These are phyloP conservation scores for Paralagenidium karlingii DNA, from an alignment of 352 stramenopile genomes.

Conservation along the genomic window DNA sequence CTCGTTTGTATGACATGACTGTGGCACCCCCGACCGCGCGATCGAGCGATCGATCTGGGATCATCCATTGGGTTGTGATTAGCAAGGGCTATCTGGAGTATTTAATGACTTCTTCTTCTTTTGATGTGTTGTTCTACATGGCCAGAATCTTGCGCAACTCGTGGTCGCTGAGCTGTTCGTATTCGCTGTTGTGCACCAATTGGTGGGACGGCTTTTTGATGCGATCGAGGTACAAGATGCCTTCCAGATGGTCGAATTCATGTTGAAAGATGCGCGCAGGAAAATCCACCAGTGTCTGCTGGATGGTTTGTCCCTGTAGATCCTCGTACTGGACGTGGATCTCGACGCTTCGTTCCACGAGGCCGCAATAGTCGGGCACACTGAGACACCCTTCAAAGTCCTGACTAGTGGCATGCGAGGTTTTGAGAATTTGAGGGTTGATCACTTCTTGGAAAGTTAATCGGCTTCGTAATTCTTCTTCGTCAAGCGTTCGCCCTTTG, in stretches of 20 bases:
- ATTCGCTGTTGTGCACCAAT: conserved; percentile 79
- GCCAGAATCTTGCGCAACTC: conserved; percentile 49
- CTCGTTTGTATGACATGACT: no score
- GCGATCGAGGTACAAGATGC: conserved; percentile 65
- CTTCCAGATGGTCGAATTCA: conserved; percentile 68
- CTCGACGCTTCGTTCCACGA: conserved; percentile 42
- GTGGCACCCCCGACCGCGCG: no score
- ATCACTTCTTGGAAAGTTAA: conserved; percentile 52
- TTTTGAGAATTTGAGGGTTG: conserved; percentile 57
- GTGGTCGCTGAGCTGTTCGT: conserved; percentile 40
- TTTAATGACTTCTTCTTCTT: no score
- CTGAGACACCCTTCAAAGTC: conserved; percentile 82
- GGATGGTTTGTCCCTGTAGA: conserved; percentile 22
- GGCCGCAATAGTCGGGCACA: conserved; percentile 65
- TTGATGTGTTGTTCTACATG: no score
- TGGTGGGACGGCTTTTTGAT: conserved; percentile 26
- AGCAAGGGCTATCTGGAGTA: no score
- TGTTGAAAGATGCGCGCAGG: conserved; percentile 79
- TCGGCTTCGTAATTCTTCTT: conserved; percentile 5
- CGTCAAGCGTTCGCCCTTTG: conserved; percentile 12
- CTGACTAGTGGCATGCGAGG: conserved; percentile 31
- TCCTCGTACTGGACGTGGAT: conserved; percentile 60
- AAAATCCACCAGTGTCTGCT: conserved; percentile 55
- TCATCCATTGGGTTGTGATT: no score
- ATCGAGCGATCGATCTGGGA: no score